Percentiles rank a stretch among this genome's conserved stretches.
phyloP scores from a whole-genome alignment of 2,329 filamentous ascomycete genomes.

The Byssoonygena ceratinophila region DNA sequence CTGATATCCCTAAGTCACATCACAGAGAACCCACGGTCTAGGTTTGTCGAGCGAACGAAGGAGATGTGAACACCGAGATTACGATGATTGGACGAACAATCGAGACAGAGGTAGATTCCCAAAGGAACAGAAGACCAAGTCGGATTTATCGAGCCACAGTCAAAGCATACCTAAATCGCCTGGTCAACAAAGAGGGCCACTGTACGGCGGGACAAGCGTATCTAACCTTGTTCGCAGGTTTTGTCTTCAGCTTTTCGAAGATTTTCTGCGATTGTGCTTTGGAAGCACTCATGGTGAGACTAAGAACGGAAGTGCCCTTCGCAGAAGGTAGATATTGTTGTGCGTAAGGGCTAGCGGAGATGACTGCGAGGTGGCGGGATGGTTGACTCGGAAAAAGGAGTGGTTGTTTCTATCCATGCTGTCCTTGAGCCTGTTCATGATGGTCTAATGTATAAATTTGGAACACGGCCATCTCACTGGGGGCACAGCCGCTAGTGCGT shows the following conservation, averaged over 20 bases:
- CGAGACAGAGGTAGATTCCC: conserved; percentile 93
- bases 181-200: conserved; percentile 17
- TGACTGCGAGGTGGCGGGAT: conserved; percentile 3
- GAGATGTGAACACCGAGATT: conserved; percentile 98
- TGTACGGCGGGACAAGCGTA: conserved; percentile 11
- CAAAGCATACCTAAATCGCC: conserved; percentile 75
- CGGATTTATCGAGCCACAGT: conserved; percentile 93
- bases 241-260: conserved; percentile 93
- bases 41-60: conserved; percentile 95
- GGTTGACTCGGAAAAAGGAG: neutral
- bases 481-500: neutral
- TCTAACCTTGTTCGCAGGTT: conserved; percentile 83
- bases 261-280: conserved; percentile 95
- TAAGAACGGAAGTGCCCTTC: conserved; percentile 3
- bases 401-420: conserved; percentile 3
- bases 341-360: neutral
- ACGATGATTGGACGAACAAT: conserved; percentile 93
- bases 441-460: no score
- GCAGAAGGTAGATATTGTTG: conserved; percentile 5
- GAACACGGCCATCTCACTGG: neutral
- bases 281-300: conserved; percentile 54
- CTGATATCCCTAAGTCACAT: conserved; percentile 2
- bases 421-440: neutral
- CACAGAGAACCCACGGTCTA: conserved; percentile 66
- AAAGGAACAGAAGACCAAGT: conserved; percentile 98